These are phyloP conservation scores for Dalbergia cochinchinensis DNA, from an alignment of 306 rosid genomes.

Conservation along the genomic window DNA sequence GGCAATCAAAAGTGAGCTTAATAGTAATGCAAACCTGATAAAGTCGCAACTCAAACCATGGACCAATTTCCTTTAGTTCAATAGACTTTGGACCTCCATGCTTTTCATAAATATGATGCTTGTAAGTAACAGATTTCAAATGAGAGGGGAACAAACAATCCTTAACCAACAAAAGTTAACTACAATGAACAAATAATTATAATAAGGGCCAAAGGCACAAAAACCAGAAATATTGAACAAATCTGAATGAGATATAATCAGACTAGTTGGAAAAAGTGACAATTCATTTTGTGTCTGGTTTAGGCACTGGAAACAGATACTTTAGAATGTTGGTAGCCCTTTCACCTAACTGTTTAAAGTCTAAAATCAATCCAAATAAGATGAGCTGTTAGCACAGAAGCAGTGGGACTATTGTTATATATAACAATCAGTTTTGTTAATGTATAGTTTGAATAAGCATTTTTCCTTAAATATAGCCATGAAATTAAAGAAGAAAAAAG, in stretches of 20 bases:
- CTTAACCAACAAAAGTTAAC: neutral
- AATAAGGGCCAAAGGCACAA: slow-evolving; percentile 17
- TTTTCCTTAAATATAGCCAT: neutral
- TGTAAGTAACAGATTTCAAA: slow-evolving; percentile 41
- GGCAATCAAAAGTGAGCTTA: slow-evolving; percentile 30
- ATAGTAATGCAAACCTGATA: slow-evolving; percentile 65
- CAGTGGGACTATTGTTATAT: neutral
- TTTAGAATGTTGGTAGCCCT: slow-evolving; percentile 85
- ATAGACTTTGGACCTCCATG: slow-evolving; percentile 81
- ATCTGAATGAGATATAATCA: slow-evolving; percentile 93
- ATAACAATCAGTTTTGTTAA: neutral
- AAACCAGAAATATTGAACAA: slow-evolving; percentile 36
- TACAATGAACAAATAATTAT: slow-evolving; percentile 22
- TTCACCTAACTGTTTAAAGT: slow-evolving; percentile 74
- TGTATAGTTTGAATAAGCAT: slow-evolving; percentile 15
- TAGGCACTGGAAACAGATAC: slow-evolving; percentile 91
- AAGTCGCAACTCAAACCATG: slow-evolving; percentile 85
- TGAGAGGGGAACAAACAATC: slow-evolving; percentile 2
- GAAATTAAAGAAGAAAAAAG: neutral
- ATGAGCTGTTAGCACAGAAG: slow-evolving; percentile 36
- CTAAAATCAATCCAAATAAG: slow-evolving; percentile 38
- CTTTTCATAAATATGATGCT: slow-evolving; percentile 90
- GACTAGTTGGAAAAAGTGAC: slow-evolving; percentile 82
- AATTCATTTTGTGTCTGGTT: slow-evolving; percentile 89
- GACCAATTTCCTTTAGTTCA: slow-evolving; percentile 93